phyloP scores from a whole-genome alignment of 352 stramenopile species.

The Phytophthora foliorum region DNA sequence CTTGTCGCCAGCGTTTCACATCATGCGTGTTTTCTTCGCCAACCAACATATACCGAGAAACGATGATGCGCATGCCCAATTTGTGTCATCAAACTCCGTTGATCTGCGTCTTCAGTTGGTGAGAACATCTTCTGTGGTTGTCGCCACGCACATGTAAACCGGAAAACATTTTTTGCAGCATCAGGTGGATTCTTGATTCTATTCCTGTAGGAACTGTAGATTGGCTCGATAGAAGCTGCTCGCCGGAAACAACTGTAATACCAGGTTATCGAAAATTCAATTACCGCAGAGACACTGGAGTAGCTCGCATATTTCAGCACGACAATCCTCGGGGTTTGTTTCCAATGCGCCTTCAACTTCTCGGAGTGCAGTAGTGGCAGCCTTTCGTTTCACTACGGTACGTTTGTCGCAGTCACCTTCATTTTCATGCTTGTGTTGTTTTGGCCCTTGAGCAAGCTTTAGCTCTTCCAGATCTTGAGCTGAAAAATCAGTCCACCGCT shows the following conservation, averaged over 20 bases:
- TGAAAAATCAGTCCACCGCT: constrained; percentile 62
- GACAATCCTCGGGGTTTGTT: constrained; percentile 58
- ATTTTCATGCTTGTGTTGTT: background rate
- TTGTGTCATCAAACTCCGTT: background rate
- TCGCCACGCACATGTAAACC: background rate
- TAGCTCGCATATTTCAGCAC: constrained; percentile 57
- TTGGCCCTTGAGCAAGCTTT: constrained; percentile 11
- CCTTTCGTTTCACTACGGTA: constrained; percentile 15
- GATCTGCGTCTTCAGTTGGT: background rate
- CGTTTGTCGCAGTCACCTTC: background rate
- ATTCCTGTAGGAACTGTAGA: background rate
- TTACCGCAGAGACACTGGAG: constrained; percentile 47
- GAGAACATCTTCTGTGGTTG: background rate
- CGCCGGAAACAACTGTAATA: no score
- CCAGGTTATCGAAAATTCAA: background rate
- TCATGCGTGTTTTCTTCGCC: background rate
- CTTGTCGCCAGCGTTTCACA: constrained; percentile 1
- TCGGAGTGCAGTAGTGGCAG: constrained; percentile 38
- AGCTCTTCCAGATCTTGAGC: constrained; percentile 52
- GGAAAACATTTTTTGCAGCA: no score
- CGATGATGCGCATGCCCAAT: background rate
- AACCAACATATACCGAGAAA: background rate
- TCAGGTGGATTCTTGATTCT: no score
- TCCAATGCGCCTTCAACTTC: constrained; percentile 64
- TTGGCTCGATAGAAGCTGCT: background rate